Evolutionary conservation across 192 early-diverging fungal genomes (phyloP), one percentile per base, ranked within the genome.

Genomic region (Thoreauomyces humboldtii): DNA sequence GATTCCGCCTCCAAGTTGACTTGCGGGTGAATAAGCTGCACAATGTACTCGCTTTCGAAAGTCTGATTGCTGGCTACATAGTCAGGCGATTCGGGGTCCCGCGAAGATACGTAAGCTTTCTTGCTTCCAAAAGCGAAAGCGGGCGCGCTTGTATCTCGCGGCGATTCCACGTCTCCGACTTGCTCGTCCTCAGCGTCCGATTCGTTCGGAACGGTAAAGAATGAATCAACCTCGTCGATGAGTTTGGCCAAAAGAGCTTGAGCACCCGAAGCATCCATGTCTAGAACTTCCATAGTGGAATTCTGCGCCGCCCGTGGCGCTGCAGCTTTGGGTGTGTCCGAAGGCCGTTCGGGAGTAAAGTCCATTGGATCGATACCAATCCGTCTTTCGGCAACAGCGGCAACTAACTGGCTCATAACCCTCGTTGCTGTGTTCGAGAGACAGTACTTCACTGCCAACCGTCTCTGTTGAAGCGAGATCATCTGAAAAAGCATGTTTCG

Each of bases 401-500:
- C 48, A 31, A 82, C 77, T 17, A 92, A 67, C 34, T 91, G 90
- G 36, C 82, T 80, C 51, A 87, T 82, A n/a, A 93, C 87, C 58
- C 87, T 83, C 19, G 87, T 79, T 0, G 93, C 87, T n/a, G 88
- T 70, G 59, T 85, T 88, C 25, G 92, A 93, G 61, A 95, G 79
- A 63, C 89, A 94, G 76, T 94, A 94, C 46, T 78, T 76, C 12
- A 92, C 73, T 7, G 87, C 87, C 12, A 84, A 85, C 21, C 84
- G 58, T 21, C 87, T 84, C 37, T 82, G 78, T 47, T 89, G 81
- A 5, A 92, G 69, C 46, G 91, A 86, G 46, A 92, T 42, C 47
- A 90, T 85, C 51, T 86, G 76, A 76, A 93, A 90, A 3, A 93
- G 61, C 32, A 87, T 76, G 66, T 96, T 93, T 27, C 94, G 85